Evolutionary conservation across 176 grass and related monocot species (phyloP), one percentile per base, ranked within the genome.

Genomic region (Avena atlantica): DNA sequence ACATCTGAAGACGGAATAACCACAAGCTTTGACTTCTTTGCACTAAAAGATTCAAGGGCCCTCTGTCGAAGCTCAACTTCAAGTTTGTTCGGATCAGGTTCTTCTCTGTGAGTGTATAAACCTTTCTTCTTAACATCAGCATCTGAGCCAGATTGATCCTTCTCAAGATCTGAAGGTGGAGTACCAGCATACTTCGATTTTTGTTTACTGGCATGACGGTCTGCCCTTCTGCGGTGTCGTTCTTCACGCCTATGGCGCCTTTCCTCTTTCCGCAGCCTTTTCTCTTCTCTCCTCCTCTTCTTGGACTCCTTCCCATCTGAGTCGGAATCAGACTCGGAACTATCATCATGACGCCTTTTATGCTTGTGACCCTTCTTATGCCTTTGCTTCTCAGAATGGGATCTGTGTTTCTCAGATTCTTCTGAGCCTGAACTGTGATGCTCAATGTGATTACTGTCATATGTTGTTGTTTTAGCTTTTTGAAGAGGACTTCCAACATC

Each of bases 21-120:
- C 20, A 53, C 51, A 19, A 78, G 51, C 49, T 93, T 95, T 57
- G n/a, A 16, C 74, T 95, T 89, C 60, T 94, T 99, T 48, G 92
- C 97, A 87, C 90, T 84, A 79, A 99, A 90, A 66, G 91, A 87
- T 85, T 93, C 89, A 49, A 99, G 94, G 44, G 97, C 97, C 89
- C 86, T 99, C 83, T 93, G 87, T 37, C 92, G 89, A 80, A 99
- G 92, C 86, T 94, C 94, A 64, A 90, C 81, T 93, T 99, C 97
- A 67, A 99, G 92, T 74, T 78, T 92, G 76, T 93, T 91, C 50
- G 88, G 92, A 89, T 91, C 91, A 23, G 87, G 86, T 57, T 89
- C 88, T 50, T 83, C 83, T 89, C 80, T 90, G 27, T 65, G 78
- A 74, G 68, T 79, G 20, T 36, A 79, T 80, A 81, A 65, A 81